Evolutionary conservation across 169 alveolate species (phyloP).

Genomic region (Cryptosporidium andersoni): DNA sequence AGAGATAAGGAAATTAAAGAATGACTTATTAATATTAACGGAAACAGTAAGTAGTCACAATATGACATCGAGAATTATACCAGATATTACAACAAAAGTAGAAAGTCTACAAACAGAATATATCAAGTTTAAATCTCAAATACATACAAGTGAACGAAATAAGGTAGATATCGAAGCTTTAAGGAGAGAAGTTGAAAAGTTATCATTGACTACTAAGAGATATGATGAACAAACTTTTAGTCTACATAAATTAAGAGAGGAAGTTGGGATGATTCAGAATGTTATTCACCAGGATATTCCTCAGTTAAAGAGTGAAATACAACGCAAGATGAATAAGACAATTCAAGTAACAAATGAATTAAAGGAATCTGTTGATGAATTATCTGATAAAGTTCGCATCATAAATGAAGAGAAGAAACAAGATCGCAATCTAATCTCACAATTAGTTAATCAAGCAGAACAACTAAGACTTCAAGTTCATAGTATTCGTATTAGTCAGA

Average conservation of each 20-base stretch:
- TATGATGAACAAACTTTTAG: slow-evolving; percentile 44
- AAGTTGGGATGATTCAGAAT: slow-evolving; percentile 18
- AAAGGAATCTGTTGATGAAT: slow-evolving; percentile 42
- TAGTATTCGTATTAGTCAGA: slow-evolving; percentile 33
- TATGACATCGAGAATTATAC: slow-evolving; percentile 22
- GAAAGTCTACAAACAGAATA: slow-evolving; percentile 54
- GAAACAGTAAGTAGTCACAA: slow-evolving; percentile 17
- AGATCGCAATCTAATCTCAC: slow-evolving; percentile 50
- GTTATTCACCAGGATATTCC: slow-evolving; percentile 64
- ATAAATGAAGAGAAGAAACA: slow-evolving; percentile 60
- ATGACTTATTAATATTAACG: slow-evolving; percentile 27
- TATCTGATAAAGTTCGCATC: slow-evolving; percentile 23
- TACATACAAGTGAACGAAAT: slow-evolving; percentile 24
- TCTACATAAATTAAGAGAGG: slow-evolving; percentile 49
- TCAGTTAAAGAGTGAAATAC: slow-evolving; percentile 52
- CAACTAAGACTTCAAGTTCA: slow-evolving; percentile 64
- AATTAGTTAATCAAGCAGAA: slow-evolving; percentile 58
- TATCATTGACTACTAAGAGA: slow-evolving; percentile 18
- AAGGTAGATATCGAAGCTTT: slow-evolving; percentile 34
- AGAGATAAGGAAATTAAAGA: slow-evolving; percentile 52
- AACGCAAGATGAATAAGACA: slow-evolving; percentile 61
- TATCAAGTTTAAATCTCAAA: slow-evolving; percentile 19
- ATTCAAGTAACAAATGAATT: slow-evolving; percentile 68
- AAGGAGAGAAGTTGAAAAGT: slow-evolving; percentile 43
- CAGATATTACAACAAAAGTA: slow-evolving; percentile 16